Conservation (phyloP, 2,329 filamentous ascomycete species). For the Uncinocarpus reesii region DNA sequence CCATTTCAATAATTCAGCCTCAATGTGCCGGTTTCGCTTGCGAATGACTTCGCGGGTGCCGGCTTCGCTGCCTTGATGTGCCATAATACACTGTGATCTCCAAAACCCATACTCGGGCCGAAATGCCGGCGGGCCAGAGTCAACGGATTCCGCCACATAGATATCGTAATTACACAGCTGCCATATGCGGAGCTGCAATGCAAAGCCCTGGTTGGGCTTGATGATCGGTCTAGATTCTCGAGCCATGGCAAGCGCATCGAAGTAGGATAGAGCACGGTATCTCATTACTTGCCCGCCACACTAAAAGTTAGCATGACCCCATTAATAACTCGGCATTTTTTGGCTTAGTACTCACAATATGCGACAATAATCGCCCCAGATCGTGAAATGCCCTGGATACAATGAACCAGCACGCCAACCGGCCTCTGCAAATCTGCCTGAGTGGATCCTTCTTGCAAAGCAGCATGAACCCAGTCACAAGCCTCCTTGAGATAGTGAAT, state of each 20-base stretch:
- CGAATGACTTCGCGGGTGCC: background rate
- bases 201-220: slow-evolving; percentile 19
- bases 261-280: slow-evolving; percentile 15
- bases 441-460: background rate
- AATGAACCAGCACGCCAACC: slow-evolving; percentile 19
- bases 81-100: background rate
- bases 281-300: slow-evolving; percentile 17
- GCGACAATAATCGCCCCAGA: slow-evolving; percentile 19
- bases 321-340: background rate
- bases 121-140: background rate
- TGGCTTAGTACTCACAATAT: slow-evolving; percentile 18
- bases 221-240: slow-evolving; percentile 17
- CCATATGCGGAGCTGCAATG: slow-evolving; percentile 19
- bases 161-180: slow-evolving; percentile 11
- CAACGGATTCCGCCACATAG: background rate
- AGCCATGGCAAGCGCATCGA: slow-evolving; percentile 16
- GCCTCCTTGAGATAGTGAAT: slow-evolving; percentile 16
- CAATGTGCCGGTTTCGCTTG: background rate
- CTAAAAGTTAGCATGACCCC: background rate
- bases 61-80: background rate
- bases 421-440: background rate
- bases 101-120: background rate
- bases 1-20: background rate
- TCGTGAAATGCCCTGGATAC: slow-evolving; percentile 21
- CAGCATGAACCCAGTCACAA: slow-evolving; percentile 20